Percentiles rank a stretch among this genome's conserved stretches.
phyloP scores from a whole-genome alignment of 495 filamentous ascomycete species.

The Amorphotheca resinae region DNA sequence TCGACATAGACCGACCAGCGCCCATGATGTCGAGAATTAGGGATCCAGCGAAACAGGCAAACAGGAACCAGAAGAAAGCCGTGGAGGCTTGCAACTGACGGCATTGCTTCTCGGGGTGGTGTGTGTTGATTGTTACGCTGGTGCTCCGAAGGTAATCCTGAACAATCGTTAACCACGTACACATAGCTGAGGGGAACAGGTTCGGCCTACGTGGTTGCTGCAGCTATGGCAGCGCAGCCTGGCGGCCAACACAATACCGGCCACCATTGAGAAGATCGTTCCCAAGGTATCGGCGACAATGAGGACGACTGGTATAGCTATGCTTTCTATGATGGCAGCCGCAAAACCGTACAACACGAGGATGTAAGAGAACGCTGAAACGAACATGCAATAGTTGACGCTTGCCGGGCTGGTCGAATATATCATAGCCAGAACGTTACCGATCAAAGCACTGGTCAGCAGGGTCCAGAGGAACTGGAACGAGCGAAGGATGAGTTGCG shows the following conservation, averaged over 20 bases:
- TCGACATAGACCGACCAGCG: conserved; percentile 14
- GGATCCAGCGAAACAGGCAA: conserved; percentile 45
- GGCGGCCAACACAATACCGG: conserved; percentile 51
- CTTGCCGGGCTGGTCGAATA: conserved; percentile 41
- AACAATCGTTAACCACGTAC: not conserved
- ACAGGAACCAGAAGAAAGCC: conserved; percentile 65
- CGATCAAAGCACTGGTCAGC: conserved; percentile 51
- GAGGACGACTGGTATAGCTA: conserved; percentile 40
- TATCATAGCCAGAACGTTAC: conserved; percentile 52
- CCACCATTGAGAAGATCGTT: conserved; percentile 51
- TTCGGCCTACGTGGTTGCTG: conserved; percentile 37
- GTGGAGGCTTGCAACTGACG: conserved; percentile 54
- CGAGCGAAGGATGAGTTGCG: conserved; percentile 10
- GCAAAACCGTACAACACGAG: conserved; percentile 47
- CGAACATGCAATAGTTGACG: conserved; percentile 58
- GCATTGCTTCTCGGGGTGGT: conserved; percentile 44
- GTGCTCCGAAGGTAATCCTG: conserved; percentile 46
- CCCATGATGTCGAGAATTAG: conserved; percentile 37
- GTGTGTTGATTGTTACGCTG: conserved; percentile 45
- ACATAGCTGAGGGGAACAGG: not conserved
- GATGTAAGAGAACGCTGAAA: conserved; percentile 51
- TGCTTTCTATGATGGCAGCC: conserved; percentile 35
- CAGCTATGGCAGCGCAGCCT: conserved; percentile 48
- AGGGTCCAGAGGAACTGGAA: conserved; percentile 52
- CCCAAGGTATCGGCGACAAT: conserved; percentile 47